phyloP scores from a whole-genome alignment of 495 filamentous ascomycete species.

The Penicillium canariense region DNA sequence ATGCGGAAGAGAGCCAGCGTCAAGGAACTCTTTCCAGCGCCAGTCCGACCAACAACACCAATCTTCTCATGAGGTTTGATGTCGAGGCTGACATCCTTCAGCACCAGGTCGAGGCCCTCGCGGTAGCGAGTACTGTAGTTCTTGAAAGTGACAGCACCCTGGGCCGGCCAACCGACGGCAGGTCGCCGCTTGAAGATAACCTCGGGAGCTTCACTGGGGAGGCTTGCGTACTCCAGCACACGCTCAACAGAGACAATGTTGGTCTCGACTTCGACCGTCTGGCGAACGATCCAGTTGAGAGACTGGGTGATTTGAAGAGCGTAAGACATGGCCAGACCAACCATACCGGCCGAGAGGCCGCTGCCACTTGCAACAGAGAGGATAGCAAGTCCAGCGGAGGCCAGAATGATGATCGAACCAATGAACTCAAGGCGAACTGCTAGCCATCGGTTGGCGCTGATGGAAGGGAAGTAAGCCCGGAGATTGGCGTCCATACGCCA shows the following conservation, averaged over 20 bases:
- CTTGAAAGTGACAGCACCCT: constrained; percentile 86
- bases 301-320: constrained; percentile 95
- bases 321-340: constrained; percentile 95
- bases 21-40: constrained; percentile 93
- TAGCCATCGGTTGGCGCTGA: constrained; percentile 95
- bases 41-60: constrained; percentile 93
- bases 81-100: constrained; percentile 86
- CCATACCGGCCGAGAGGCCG: constrained; percentile 68
- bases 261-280: constrained; percentile 98
- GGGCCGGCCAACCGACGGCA: constrained; percentile 85
- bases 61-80: constrained; percentile 98
- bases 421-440: constrained; percentile 95
- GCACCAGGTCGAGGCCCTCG: constrained; percentile 80
- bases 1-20: constrained; percentile 94
- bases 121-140: constrained; percentile 95
- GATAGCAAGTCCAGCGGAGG: constrained; percentile 79
- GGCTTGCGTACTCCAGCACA: constrained; percentile 89
- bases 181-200: constrained; percentile 86
- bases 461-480: constrained; percentile 92
- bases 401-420: constrained; percentile 89
- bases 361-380: constrained; percentile 73
- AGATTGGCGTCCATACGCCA: constrained; percentile 97
- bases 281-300: constrained; percentile 99
- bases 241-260: constrained; percentile 99
- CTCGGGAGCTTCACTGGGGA: constrained; percentile 94